These are phyloP conservation scores for Leishmania arabica DNA, from an alignment of 208 protist genomes.

Conservation along the genomic window DNA sequence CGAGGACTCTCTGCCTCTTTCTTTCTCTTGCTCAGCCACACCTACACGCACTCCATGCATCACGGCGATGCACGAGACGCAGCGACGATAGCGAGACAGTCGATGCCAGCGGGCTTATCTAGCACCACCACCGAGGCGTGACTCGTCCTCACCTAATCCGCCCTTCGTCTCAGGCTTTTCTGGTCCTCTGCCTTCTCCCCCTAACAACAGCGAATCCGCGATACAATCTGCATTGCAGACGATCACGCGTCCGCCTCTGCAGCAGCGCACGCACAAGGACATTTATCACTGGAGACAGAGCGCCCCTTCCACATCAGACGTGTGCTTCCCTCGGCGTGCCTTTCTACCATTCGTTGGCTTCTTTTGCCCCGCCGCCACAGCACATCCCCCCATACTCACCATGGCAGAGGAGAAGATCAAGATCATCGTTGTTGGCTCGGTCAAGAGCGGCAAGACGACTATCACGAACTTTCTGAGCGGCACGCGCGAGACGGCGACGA, in stretches of 20 bases:
- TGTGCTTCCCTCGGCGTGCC: background rate
- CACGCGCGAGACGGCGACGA: slow-evolving; percentile 76
- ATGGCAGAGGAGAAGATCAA: slow-evolving; percentile 81
- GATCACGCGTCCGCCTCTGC: background rate
- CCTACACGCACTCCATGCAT: background rate
- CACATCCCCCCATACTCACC: background rate
- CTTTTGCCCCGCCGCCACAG: background rate
- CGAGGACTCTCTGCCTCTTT: background rate
- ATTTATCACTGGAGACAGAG: background rate
- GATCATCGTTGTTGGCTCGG: slow-evolving; percentile 80
- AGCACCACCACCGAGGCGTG: background rate
- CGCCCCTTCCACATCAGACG: background rate
- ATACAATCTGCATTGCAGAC: background rate
- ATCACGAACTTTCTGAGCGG: slow-evolving; percentile 84
- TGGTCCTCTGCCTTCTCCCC: background rate
- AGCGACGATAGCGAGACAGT: background rate
- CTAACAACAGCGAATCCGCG: background rate
- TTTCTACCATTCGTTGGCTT: background rate
- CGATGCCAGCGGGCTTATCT: background rate
- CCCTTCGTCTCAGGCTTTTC: background rate
- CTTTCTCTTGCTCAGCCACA: background rate
- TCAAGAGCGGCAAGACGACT: slow-evolving; percentile 84
- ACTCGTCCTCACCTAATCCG: background rate
- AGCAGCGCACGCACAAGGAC: background rate
- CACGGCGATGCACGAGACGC: background rate